Evolutionary conservation across 2,329 filamentous ascomycete species (phyloP), one percentile per base, ranked within the genome.

Genomic region (Colletotrichum gloeosporioides): DNA sequence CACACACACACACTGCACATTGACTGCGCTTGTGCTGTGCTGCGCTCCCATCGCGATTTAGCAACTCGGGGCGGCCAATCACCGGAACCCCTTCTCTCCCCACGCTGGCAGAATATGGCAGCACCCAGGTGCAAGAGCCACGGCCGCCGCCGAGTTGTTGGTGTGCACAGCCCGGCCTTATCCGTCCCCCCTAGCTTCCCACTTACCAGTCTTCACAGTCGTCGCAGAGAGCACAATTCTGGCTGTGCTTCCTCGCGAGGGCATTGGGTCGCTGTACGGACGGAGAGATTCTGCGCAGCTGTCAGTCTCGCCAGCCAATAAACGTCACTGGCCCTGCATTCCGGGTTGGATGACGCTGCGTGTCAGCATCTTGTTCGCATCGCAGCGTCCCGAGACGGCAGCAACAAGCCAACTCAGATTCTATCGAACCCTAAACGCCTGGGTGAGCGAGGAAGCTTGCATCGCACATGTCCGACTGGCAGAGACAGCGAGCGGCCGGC

Each of bases 111-210:
- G 59, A 63, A n/a, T 29, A 59, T 72, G 72, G 62, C 66, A 57
- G 66, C 71, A 71, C 34, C 25, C 39, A 61, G 18, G 57, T 70
- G 34, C 59, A n/a, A 44, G 32, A 55, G 71, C 55, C 55, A 62
- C 59, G 55, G 65, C 34, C 67, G 59, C 44, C 59, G 25, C 44
- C 44, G 22, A 71, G 31, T 59, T 64, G 67, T 59, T 70, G 68
- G 70, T 73, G 73, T 76, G 63, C 73, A 76, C 73, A 69, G 73
- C 70, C 73, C 70, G 73, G 70, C 70, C 39, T 73, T 74, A 59
- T 76, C 73, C 70, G 70, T 69, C 55, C 70, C 59, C 57, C 68
- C 39, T 66, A 62, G 36, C 25, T 65, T 31, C 36, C 34, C 13
- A 65, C 15, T 55, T 70, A 22, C 49, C 29, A 49, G 57, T 53